phyloP scores from a whole-genome alignment of 192 early-diverging fungal species.

The Coemansia umbellata region DNA sequence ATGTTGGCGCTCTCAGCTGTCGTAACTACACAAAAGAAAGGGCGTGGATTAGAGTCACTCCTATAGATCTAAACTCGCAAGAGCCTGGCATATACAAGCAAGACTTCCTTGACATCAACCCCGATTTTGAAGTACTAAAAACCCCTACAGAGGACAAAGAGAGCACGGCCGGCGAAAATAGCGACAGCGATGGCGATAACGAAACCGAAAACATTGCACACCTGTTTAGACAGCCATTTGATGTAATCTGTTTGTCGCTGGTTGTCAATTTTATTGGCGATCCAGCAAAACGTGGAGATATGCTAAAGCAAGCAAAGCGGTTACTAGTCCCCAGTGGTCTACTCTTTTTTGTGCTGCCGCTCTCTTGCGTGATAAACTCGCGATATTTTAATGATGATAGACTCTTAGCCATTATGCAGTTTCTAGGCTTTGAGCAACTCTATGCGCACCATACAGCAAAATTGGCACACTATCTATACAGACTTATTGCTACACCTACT shows the following conservation, averaged over 20 bases:
- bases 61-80: conserved; percentile 89
- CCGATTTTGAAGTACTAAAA: neutral
- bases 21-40: conserved; percentile 67
- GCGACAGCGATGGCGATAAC: conserved; percentile 17
- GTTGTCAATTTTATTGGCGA: conserved; percentile 91
- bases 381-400: conserved; percentile 78
- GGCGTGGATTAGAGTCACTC: conserved; percentile 65
- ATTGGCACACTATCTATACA: conserved; percentile 77
- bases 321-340: conserved; percentile 55
- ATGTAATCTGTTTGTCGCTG: conserved; percentile 75
- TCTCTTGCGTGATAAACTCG: conserved; percentile 80
- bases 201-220: conserved; percentile 26
- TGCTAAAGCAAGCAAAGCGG: conserved; percentile 54
- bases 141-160: neutral
- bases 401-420: conserved; percentile 58
- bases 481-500: conserved; percentile 9
- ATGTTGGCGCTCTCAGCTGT: conserved; percentile 80
- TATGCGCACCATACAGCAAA: conserved; percentile 65
- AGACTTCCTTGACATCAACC: conserved; percentile 72
- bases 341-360: conserved; percentile 75
- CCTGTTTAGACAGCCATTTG: conserved; percentile 50
- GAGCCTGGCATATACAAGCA: conserved; percentile 64
- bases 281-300: conserved; percentile 64
- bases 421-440: conserved; percentile 62
- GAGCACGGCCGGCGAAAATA: neutral